Evolutionary conservation across 768 basidiomycete species (phyloP).

Genomic region (Boletus reticulatus): DNA sequence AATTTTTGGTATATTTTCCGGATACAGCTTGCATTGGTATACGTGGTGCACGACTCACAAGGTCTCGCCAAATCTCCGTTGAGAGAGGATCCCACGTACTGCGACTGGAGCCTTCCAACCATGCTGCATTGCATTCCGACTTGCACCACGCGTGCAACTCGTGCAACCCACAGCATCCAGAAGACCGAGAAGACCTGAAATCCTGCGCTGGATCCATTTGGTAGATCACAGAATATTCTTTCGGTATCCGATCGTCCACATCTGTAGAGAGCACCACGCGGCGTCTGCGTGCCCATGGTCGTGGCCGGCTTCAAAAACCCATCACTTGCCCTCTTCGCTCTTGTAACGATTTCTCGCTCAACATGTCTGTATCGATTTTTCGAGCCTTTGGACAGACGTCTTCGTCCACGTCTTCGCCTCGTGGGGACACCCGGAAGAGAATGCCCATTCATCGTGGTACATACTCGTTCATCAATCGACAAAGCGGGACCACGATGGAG

Average conservation of each 20-base stretch:
- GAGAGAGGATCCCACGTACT: neutral
- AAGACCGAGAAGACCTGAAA: constrained; percentile 17
- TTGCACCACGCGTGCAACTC: neutral
- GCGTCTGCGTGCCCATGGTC: constrained; percentile 14
- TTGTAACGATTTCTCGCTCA: neutral
- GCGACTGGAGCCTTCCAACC: neutral
- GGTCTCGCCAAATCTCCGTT: neutral
- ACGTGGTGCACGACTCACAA: neutral
- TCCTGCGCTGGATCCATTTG: constrained; percentile 3
- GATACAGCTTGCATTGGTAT: neutral
- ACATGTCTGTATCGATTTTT: constrained; percentile 23
- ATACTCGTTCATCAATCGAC: constrained; percentile 30
- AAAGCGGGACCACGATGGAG: constrained; percentile 33
- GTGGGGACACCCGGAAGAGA: constrained; percentile 18
- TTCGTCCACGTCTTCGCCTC: constrained; percentile 6
- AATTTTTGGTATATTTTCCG: too few relatives aligned
- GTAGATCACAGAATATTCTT: constrained; percentile 14
- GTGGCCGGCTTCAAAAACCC: constrained; percentile 22
- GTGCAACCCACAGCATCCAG: constrained; percentile 12
- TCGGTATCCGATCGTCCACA: constrained; percentile 1
- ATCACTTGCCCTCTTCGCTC: neutral
- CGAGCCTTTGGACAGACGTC: constrained; percentile 19
- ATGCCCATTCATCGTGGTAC: constrained; percentile 30
- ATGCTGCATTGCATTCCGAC: constrained; percentile 3
- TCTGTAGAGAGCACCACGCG: constrained; percentile 11